Evolutionary conservation across 768 basidiomycete genomes (phyloP), one percentile per base, ranked within the genome.

Genomic region (Russula dissimulans): DNA sequence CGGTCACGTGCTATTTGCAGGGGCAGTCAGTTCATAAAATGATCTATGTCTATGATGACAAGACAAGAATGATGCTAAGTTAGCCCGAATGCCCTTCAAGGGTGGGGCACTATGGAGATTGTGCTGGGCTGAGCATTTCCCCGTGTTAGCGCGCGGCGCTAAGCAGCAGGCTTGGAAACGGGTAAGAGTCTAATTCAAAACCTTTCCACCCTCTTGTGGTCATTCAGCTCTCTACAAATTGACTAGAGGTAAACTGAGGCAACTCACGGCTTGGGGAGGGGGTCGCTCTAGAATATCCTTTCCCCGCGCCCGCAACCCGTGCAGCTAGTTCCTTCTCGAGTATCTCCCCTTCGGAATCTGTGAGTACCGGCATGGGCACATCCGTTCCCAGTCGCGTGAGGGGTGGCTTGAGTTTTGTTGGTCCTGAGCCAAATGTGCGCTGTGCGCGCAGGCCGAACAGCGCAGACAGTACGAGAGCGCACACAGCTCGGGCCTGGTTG

Each of bases 361-460:
- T 57, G 18, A 61, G 60, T 22, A 42, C 45, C 6, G 60, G 38
- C 44, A 47, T 46, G 6, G 60, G 48, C 10, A 42, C 50, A 31
- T 51, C 36, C 45, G 51, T 56, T 26, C 47, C 55, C 38, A 31
- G n/a, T 34, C 56, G 39, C 14, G 44, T 45, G 17, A n/a, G 10
- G n/a, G 44, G 36, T 17, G 56, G 50, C 44, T 46, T 39, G n/a
- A 43, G n/a, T 29, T 53, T 55, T 29, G 44, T 3, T 11, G 44
- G 15, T 7, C 29, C 50, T 14, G 48, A 36, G 22, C 26, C 22
- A 48, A 61, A 61, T 38, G 56, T 6, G 32, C 60, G 60, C 44
- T 63, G 53, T 1, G 61, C 38, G 29, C 64, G 64, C 12, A 57
- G 41, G 22, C 57, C 48, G 54, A 65, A 65, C n/a, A 58, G 26